Conservation (phyloP, 768 basidiomycete genomes). For the Amylocystis lapponica region DNA sequence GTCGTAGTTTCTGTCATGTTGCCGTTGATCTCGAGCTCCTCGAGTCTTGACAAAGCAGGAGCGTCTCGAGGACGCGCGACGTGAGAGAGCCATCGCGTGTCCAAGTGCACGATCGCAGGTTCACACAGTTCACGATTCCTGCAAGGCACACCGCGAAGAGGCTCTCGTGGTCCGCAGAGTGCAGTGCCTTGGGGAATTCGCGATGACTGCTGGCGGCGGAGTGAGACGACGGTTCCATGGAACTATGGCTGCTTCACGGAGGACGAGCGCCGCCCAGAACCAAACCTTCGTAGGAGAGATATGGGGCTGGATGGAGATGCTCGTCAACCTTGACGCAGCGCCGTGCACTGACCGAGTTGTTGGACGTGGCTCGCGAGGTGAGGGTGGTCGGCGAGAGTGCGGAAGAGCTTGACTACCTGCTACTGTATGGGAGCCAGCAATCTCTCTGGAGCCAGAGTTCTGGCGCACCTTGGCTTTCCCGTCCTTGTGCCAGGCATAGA, state of each 20-base stretch:
- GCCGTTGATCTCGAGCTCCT: constrained; percentile 70
- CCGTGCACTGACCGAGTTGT: constrained; percentile 51
- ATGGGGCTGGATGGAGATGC: background rate
- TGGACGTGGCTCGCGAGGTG: constrained; percentile 55
- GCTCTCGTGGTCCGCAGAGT: constrained; percentile 24
- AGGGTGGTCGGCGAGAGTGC: constrained; percentile 47
- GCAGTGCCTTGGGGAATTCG: constrained; percentile 59
- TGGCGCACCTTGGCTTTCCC: constrained; percentile 52
- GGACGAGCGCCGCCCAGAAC: background rate
- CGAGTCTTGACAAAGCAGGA: constrained; percentile 38
- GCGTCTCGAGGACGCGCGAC: constrained; percentile 49
- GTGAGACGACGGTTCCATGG: background rate
- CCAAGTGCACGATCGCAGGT: constrained; percentile 65
- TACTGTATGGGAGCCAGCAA: background rate
- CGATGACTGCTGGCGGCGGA: constrained; percentile 63
- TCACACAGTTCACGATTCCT: constrained; percentile 56
- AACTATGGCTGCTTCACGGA: too few species aligned
- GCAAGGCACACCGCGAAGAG: constrained; percentile 35
- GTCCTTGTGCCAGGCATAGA: constrained; percentile 69
- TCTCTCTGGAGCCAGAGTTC: too few species aligned
- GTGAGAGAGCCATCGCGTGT: constrained; percentile 73
- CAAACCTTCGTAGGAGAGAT: background rate
- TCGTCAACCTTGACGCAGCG: too few species aligned
- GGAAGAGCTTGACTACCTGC: constrained; percentile 59
- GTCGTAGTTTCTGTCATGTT: constrained; percentile 49